Evolutionary conservation across 139 green algal genomes (phyloP).

Genomic region (Volvox africanus): DNA sequence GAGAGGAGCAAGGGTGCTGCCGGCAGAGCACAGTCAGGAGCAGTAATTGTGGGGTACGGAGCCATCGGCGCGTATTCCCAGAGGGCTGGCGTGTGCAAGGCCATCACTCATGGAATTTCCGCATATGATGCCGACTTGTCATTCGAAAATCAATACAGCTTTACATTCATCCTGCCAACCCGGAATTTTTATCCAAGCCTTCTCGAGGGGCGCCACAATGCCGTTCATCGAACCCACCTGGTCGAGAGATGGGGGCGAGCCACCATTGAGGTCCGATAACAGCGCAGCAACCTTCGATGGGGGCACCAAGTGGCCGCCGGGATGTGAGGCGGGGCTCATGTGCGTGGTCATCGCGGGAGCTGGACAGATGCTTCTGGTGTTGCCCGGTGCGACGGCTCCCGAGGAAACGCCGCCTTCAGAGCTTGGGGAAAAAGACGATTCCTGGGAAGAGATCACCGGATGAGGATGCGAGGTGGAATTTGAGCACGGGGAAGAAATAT

Average conservation of each 20-base stretch:
- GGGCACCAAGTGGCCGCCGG: background rate
- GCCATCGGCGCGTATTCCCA: too few relatives aligned
- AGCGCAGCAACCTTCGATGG: background rate
- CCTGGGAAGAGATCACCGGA: too few relatives aligned
- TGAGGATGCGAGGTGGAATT: too few relatives aligned
- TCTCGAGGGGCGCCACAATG: background rate
- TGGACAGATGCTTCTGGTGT: background rate
- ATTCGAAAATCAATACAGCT: background rate
- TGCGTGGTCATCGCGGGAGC: background rate
- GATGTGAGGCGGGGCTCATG: background rate
- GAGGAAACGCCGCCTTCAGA: background rate
- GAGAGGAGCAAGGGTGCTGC: background rate
- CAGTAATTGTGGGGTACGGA: background rate
- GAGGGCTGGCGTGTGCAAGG: background rate
- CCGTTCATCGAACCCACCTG: background rate
- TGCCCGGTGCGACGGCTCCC: too few relatives aligned
- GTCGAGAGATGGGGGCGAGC: background rate
- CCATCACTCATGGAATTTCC: background rate
- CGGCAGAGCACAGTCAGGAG: background rate
- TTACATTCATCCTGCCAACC: background rate
- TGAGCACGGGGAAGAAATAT: too few relatives aligned
- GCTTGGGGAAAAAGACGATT: background rate
- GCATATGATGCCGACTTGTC: background rate
- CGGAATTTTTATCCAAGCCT: background rate
- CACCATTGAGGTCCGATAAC: slow-evolving; percentile 34